Conservation (phyloP, 441 rosid genomes). For the Gossypium davidsonii region DNA sequence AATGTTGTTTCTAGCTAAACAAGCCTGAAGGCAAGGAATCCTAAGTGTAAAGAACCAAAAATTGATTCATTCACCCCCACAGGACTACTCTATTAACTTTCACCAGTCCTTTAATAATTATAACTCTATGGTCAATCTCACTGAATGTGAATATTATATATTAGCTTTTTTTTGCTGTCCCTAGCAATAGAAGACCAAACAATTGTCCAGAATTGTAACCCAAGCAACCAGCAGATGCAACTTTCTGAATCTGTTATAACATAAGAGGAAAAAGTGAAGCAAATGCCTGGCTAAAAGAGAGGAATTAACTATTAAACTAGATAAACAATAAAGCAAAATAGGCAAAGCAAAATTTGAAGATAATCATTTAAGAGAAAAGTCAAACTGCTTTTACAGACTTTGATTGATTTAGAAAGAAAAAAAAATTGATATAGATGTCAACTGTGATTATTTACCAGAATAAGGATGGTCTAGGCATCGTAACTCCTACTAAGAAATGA, state of each 20-base stretch:
- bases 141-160: background rate
- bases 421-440: background rate
- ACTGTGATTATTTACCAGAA: background rate
- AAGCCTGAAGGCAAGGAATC: background rate
- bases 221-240: background rate
- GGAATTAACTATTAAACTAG: background rate
- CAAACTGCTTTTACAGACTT: background rate
- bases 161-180: background rate
- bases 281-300: background rate
- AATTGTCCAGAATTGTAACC: background rate
- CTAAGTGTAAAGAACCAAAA: background rate
- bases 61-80: background rate
- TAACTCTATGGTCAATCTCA: background rate
- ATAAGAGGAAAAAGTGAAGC: background rate
- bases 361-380: background rate
- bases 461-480: background rate
- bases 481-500: background rate
- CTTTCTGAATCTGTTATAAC: background rate
- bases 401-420: background rate
- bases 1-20: background rate
- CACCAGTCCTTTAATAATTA: background rate
- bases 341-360: background rate
- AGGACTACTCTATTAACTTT: background rate
- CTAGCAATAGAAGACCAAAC: background rate
- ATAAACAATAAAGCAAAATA: background rate